Base-by-base conservation (phyloP, 495 filamentous ascomycete genomes). In the Xylaria flabelliformis region DNA sequence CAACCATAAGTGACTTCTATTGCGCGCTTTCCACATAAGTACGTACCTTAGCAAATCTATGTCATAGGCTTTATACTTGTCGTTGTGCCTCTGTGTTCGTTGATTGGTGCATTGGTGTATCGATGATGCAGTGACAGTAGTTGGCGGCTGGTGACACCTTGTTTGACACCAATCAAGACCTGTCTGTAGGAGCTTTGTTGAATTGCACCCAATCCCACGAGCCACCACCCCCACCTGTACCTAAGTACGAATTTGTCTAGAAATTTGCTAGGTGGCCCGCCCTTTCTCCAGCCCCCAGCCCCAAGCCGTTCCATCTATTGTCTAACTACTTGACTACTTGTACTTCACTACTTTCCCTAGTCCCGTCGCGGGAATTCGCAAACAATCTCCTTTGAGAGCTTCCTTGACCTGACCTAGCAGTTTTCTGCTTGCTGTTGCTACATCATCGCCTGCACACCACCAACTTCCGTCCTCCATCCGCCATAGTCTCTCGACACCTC, bases 371-470 rank as follows among this genome's bases (percentile, higher is more conserved):
- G 70, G 46, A 66, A 72, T 72, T 61, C 68, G 56, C 68, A 70
- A 70, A 53, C 68, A 62, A 63, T 70, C 68, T 69, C 50, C 63
- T 72, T 67, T 63, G 62, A 72, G 36, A 72, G 48, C 69, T 65
- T 29, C n/a, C 53, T 34, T 39, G 21, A 63, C 41, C 26, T 13
- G 24, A 53, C 56, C 32, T 59, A 55, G 48, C 69, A 68, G 48
- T 51, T 48, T 8, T 24, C 21, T 10, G 34, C 39, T 56, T 26
- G 50, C 65, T 56, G 21, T 34, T 55, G n/a, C 62, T 41, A 29
- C 26, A 58, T 42, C 69, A 59, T 58, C 69, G 41, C 17, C 70
- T 13, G 4, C 62, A 46, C 62, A 65, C 61, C 46, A 56, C 59
- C 46, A 46, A 13, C 46, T 53, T n/a, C 46, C 26, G 19, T 42